Evolutionary conservation across 371 early-diverging fungal species (phyloP).

Genomic region (Mucor plumbeus): DNA sequence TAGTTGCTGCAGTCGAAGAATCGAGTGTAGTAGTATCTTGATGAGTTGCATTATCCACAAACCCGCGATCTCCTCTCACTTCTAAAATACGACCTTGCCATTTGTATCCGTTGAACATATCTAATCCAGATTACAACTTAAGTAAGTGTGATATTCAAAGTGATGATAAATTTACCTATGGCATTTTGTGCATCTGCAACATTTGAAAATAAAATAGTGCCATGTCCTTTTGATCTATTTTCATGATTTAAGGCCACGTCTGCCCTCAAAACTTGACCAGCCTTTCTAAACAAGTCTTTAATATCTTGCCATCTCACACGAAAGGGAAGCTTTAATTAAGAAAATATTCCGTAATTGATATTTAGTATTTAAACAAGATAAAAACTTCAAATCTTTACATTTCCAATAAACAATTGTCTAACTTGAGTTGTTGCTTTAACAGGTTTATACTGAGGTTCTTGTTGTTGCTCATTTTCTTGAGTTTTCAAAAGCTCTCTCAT

Average conservation of each 20-base stretch:
- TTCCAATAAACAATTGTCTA: conserved; percentile 69
- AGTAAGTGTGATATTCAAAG: neutral
- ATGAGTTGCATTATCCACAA: conserved; percentile 23
- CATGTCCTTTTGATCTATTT: conserved; percentile 72
- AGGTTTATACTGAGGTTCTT: neutral
- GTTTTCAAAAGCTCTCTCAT: neutral
- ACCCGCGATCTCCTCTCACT: conserved; percentile 72
- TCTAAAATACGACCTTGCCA: conserved; percentile 77
- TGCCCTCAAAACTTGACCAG: conserved; percentile 69
- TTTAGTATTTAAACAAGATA: neutral
- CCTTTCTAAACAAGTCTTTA: conserved; percentile 78
- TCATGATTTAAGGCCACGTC: conserved; percentile 72
- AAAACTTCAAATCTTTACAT: conserved; percentile 44
- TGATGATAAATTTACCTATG: conserved; percentile 47
- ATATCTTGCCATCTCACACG: conserved; percentile 80
- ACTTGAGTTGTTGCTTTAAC: conserved; percentile 39
- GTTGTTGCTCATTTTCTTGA: neutral
- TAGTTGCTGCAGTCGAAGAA: neutral
- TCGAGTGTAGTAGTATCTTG: neutral
- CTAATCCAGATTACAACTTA: conserved; percentile 30
- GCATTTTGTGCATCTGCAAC: conserved; percentile 74
- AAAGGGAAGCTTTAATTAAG: conserved; percentile 65
- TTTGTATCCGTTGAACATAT: conserved; percentile 68
- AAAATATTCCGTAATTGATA: neutral
- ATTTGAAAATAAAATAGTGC: conserved; percentile 71